Evolutionary conservation across 2,329 filamentous ascomycete genomes (phyloP).

Genomic region (Camillea tinctor): DNA sequence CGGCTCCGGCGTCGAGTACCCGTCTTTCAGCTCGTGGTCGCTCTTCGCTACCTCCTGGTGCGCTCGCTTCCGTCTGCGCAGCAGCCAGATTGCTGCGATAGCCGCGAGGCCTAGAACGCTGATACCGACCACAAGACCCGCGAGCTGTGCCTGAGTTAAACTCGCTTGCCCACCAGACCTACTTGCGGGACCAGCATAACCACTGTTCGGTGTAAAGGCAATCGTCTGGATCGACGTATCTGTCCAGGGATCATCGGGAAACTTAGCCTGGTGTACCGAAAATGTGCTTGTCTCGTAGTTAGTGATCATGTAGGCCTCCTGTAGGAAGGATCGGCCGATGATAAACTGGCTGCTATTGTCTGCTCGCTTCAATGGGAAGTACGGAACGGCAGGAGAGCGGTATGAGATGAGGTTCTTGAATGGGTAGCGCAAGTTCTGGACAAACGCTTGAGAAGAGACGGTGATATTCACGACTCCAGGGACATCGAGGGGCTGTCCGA

Average conservation of each 20-base stretch:
- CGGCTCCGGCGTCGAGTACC: slow-evolving; percentile 34
- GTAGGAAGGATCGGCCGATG: slow-evolving; percentile 67
- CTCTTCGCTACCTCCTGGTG: slow-evolving; percentile 20
- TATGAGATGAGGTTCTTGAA: slow-evolving; percentile 46
- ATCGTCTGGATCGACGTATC: slow-evolving; percentile 44
- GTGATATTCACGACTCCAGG: slow-evolving; percentile 57
- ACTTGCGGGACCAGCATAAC: slow-evolving; percentile 42
- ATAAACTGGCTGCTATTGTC: slow-evolving; percentile 54
- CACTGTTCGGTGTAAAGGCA: slow-evolving; percentile 43
- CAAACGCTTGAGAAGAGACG: slow-evolving; percentile 49
- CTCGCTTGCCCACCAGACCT: slow-evolving; percentile 14
- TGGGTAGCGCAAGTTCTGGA: slow-evolving; percentile 49
- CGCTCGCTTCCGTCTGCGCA: slow-evolving; percentile 32
- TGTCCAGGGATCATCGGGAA: slow-evolving; percentile 43
- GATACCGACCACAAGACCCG: slow-evolving; percentile 46
- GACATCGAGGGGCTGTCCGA: slow-evolving; percentile 47
- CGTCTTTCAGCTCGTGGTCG: slow-evolving; percentile 38
- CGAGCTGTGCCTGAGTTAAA: slow-evolving; percentile 42
- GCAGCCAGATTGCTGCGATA: slow-evolving; percentile 30
- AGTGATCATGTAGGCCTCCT: slow-evolving; percentile 63
- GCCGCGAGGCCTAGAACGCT: slow-evolving; percentile 35
- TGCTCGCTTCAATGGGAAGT: slow-evolving; percentile 65
- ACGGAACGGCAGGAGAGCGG: slow-evolving; percentile 48
- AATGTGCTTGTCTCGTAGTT: slow-evolving; percentile 54
- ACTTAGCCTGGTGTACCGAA: slow-evolving; percentile 54